These are phyloP conservation scores for Lagerstroemia speciosa DNA, from an alignment of 345 rosid species.

Conservation along the genomic window DNA sequence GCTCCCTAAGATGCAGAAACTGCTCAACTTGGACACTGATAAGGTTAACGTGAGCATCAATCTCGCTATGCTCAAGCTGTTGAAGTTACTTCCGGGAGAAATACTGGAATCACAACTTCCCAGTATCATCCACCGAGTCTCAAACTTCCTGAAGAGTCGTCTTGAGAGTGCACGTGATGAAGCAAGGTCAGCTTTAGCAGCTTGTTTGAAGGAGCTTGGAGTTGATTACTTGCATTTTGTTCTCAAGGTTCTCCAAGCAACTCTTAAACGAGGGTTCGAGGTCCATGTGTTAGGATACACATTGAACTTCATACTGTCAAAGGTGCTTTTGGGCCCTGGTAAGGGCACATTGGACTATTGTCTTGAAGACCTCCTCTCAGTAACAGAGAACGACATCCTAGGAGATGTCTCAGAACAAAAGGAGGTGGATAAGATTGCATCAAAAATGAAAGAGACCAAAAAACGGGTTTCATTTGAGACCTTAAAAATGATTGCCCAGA, in stretches of 20 bases:
- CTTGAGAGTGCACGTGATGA: constrained; percentile 58
- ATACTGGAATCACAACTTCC: constrained; percentile 69
- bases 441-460: constrained; percentile 88
- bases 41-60: constrained; percentile 56
- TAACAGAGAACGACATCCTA: constrained; percentile 68
- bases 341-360: constrained; percentile 71
- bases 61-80: constrained; percentile 68
- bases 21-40: constrained; percentile 51
- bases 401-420: constrained; percentile 92
- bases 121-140: constrained; percentile 55
- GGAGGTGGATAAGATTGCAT: constrained; percentile 71
- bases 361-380: constrained; percentile 62
- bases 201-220: constrained; percentile 89
- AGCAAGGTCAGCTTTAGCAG: constrained; percentile 76
- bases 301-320: constrained; percentile 53
- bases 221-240: constrained; percentile 66
- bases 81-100: constrained; percentile 79
- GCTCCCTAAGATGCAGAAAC: constrained; percentile 64
- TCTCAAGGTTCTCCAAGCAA: constrained; percentile 46
- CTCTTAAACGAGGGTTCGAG: constrained; percentile 77
- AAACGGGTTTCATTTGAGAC: constrained; percentile 64
- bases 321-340: constrained; percentile 29
- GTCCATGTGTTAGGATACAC: constrained; percentile 82
- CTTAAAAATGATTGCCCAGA: constrained; percentile 61
- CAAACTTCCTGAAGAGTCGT: constrained; percentile 65